Evolutionary conservation across 2,329 filamentous ascomycete genomes (phyloP).

Genomic region (Alternaria rosae): DNA sequence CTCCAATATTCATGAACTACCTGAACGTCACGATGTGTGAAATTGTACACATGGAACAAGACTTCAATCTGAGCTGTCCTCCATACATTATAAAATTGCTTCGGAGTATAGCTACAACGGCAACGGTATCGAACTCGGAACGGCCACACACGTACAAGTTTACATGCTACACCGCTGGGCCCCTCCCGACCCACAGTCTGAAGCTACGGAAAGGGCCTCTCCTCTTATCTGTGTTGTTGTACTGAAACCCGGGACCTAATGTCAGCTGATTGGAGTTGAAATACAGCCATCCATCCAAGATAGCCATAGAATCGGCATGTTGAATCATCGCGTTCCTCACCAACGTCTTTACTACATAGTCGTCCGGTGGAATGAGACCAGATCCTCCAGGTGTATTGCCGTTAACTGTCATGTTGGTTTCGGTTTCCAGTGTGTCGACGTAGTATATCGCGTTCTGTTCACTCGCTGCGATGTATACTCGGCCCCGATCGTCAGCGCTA

Average conservation of each 20-base stretch:
- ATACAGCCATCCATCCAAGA: conserved; percentile 53
- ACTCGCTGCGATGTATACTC: conserved; percentile 52
- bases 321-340: conserved; percentile 53
- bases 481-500: conserved; percentile 52
- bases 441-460: conserved; percentile 58
- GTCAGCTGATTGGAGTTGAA: conserved; percentile 55
- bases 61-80: neutral
- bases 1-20: too few relatives aligned
- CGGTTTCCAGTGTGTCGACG: conserved; percentile 48
- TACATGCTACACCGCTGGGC: conserved; percentile 35
- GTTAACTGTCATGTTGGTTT: conserved; percentile 48
- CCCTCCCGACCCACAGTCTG: conserved; percentile 46
- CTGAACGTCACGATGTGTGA: neutral
- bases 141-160: neutral
- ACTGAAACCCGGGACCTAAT: conserved; percentile 48
- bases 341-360: conserved; percentile 53
- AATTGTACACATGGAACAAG: neutral
- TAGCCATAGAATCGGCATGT: conserved; percentile 53
- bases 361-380: conserved; percentile 42
- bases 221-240: conserved; percentile 50
- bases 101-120: too few relatives aligned
- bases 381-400: conserved; percentile 41
- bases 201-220: conserved; percentile 50
- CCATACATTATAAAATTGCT: neutral
- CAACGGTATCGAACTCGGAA: neutral